Conservation (phyloP, 78 protist genomes). For the Isochrysis galbana region DNA sequence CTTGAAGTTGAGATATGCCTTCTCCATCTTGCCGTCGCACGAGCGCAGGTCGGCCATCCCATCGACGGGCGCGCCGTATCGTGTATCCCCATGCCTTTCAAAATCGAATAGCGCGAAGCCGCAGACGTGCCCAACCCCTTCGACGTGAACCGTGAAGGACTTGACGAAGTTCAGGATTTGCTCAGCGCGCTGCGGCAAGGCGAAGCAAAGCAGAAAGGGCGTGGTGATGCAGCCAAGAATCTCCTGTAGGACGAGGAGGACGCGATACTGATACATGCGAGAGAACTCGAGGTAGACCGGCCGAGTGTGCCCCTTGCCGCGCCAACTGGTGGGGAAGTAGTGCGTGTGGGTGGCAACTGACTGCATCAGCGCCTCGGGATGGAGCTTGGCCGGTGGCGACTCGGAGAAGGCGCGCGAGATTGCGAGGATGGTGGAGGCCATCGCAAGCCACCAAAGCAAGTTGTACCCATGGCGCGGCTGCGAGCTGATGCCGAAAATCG, state of each 20-base stretch:
- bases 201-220: neutral
- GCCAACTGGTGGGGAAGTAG: neutral
- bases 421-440: neutral
- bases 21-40: neutral
- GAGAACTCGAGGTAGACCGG: neutral
- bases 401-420: neutral
- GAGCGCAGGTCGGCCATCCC: neutral
- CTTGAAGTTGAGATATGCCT: neutral
- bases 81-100: neutral
- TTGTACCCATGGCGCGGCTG: neutral
- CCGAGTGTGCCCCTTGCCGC: neutral
- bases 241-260: neutral
- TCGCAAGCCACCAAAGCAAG: slow-evolving; percentile 24
- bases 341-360: neutral
- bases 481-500: neutral
- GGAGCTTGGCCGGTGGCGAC: neutral
- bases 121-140: slow-evolving; percentile 21
- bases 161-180: neutral
- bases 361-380: neutral
- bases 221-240: neutral
- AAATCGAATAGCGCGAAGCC: neutral
- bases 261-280: neutral
- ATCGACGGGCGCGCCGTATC: neutral
- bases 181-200: neutral
- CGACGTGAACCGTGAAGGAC: neutral